Evolutionary conservation across 257 asterid species (phyloP).

Genomic region (Penstemon barbatus): DNA sequence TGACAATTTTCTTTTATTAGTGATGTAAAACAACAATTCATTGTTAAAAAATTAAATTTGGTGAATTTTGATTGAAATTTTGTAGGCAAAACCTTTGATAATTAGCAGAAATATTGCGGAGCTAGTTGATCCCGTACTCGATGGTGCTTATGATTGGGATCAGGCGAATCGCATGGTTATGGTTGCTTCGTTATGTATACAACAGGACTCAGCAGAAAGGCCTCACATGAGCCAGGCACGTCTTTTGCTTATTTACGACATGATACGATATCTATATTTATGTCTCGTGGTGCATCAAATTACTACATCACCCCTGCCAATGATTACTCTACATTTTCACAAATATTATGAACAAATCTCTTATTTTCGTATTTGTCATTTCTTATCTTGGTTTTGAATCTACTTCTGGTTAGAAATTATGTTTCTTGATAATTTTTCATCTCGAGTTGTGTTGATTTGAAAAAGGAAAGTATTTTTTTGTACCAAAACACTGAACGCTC

Average conservation of each 20-base stretch:
- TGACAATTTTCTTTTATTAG: not conserved
- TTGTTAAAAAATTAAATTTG: conserved; percentile 3
- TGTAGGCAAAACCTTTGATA: conserved; percentile 86
- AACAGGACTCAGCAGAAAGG: conserved; percentile 65
- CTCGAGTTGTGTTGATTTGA: no score
- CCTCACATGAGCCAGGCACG: conserved; percentile 90
- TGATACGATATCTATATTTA: no score
- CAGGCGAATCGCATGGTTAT: conserved; percentile 57
- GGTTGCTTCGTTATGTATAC: conserved; percentile 80
- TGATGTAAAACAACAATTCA: not conserved
- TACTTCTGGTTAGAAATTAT: no score
- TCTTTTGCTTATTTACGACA: not conserved
- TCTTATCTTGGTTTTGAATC: no score
- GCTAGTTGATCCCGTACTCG: conserved; percentile 70
- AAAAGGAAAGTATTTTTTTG: no score
- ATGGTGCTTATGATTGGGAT: conserved; percentile 57
- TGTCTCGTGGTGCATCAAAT: no score
- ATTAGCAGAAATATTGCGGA: conserved; percentile 45
- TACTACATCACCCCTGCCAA: no score
- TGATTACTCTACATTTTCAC: no score
- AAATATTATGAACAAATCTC: no score
- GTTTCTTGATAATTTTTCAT: no score
- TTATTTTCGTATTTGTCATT: no score
- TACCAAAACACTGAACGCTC: no score
- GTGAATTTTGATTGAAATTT: conserved; percentile 3